Percentiles rank a stretch among this genome's conserved stretches.
Conservation (phyloP, 2,329 filamentous ascomycete genomes). For the Claviceps sp. region DNA sequence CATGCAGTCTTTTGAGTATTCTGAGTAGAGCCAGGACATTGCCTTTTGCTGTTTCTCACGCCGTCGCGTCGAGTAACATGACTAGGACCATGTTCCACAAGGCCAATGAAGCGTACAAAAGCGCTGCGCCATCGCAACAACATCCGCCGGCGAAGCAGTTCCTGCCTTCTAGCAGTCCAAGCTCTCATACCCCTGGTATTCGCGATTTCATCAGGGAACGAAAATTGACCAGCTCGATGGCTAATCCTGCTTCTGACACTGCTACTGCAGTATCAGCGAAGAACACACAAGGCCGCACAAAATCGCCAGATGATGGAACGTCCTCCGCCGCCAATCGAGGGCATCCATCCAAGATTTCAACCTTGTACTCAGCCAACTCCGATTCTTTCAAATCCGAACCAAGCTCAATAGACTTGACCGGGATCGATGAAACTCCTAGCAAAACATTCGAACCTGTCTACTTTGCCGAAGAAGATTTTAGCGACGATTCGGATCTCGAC, state of each 20-base stretch:
- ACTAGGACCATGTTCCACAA: slow-evolving; percentile 8
- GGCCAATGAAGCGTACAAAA: slow-evolving; percentile 5
- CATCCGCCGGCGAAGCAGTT: slow-evolving; percentile 33
- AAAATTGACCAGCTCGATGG: slow-evolving; percentile 19
- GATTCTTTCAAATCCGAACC: slow-evolving; percentile 31
- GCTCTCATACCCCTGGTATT: slow-evolving; percentile 31
- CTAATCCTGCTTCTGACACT: slow-evolving; percentile 6
- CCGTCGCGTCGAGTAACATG: slow-evolving; percentile 1
- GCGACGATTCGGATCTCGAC: slow-evolving; percentile 68
- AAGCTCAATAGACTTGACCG: slow-evolving; percentile 22
- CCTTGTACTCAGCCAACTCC: slow-evolving; percentile 27
- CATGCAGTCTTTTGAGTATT: slow-evolving; percentile 14
- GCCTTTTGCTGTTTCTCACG: slow-evolving; percentile 13
- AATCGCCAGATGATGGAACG: slow-evolving; percentile 15
- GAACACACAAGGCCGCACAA: slow-evolving; percentile 16
- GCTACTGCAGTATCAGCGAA: slow-evolving; percentile 24
- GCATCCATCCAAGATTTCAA: slow-evolving; percentile 7
- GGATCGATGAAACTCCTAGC: slow-evolving; percentile 10
- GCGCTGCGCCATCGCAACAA: slow-evolving; percentile 21
- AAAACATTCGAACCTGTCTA: slow-evolving; percentile 30
- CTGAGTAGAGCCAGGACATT: slow-evolving; percentile 12
- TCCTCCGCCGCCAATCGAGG: slow-evolving; percentile 9
- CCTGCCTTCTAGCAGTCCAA: slow-evolving; percentile 44
- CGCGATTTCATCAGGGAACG: slow-evolving; percentile 36
- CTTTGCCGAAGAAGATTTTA: slow-evolving; percentile 74